Evolutionary conservation across 352 stramenopile genomes (phyloP).

Genomic region (Globisporangium mamillatum): DNA sequence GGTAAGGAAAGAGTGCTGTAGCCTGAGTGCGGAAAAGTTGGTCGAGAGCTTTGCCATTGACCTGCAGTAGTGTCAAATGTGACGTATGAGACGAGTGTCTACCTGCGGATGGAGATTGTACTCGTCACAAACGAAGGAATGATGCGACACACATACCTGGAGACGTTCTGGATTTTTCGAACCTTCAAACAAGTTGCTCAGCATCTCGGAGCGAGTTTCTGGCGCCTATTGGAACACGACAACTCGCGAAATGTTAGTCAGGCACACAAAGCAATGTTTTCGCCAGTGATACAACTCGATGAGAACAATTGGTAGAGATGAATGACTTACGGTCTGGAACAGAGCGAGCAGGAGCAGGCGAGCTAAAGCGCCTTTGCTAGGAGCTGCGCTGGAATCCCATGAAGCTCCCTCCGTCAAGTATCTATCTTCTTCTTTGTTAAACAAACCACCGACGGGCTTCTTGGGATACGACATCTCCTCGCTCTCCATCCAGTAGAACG

Average conservation of each 20-base stretch:
- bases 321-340: slow-evolving; percentile 16
- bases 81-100: not conserved
- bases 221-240: slow-evolving; percentile 25
- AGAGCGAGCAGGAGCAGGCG: slow-evolving; percentile 19
- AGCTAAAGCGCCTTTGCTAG: slow-evolving; percentile 9
- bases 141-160: slow-evolving; percentile 1
- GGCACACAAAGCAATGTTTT: too few species aligned
- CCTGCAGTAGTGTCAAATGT: not conserved
- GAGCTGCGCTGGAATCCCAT: not conserved
- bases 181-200: slow-evolving; percentile 44
- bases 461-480: not conserved
- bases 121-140: not conserved
- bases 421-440: not conserved
- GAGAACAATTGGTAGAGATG: not conserved
- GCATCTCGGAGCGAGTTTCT: slow-evolving; percentile 50
- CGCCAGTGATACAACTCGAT: not conserved
- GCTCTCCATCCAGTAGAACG: slow-evolving; percentile 55
- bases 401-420: too few species aligned
- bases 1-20: slow-evolving; percentile 31
- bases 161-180: slow-evolving; percentile 13
- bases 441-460: slow-evolving; percentile 1
- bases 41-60: slow-evolving; percentile 20
- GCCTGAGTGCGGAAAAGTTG: slow-evolving; percentile 28
- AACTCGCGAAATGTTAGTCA: not conserved
- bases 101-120: not conserved